Evolutionary conservation across 1,139 yeast species (phyloP), one percentile per base, ranked within the genome.

Genomic region (Wickerhamomyces sp.): DNA sequence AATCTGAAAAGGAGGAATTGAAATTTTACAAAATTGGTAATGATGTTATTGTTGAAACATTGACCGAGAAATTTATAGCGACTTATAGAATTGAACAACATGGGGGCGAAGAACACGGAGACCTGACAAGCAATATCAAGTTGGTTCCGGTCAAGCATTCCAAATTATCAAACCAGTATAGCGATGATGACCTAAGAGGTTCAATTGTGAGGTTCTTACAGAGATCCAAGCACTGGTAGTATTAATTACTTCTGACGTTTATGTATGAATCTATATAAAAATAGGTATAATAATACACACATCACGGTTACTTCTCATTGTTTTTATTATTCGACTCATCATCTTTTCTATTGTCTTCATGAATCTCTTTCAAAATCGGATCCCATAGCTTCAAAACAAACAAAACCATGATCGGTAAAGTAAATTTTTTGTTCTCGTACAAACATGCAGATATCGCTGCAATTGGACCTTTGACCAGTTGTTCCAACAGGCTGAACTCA

Each of bases 11-110:
- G 4, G 45, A 42, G 13, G 37, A 37, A 16, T 31, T 43, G 28
- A 42, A 41, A 15, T 38, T 43, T 23, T 43, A 36, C 33, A 37
- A 28, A 15, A 41, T 45, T 20, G 46, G 47, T 1, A 30, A 30
- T 20, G 46, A 45, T 15, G 18, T 43, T 14, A 27, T 41, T 9
- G 49, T 45, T 13, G 46, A 45, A 23, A 40, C 44, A 11, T 14
- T 31, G 2, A 25, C 19, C n/a, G 45, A 41, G 16, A 34, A 31
- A 20, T 34, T 45, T 11, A 35, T 43, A n/a, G 37, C 36, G 26
- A 41, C 35, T 32, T 45, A 38, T 16, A 30, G 28, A 10, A 20
- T 37, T 13, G 31, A 26, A 11, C 17, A 22, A 10, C 13, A 17
- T 12, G 30, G 22, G n/a, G 30, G 32, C 12, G 40, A 33, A 12